Conservation (phyloP, 2,329 filamentous ascomycete species). For the Botrytis squamosa region DNA sequence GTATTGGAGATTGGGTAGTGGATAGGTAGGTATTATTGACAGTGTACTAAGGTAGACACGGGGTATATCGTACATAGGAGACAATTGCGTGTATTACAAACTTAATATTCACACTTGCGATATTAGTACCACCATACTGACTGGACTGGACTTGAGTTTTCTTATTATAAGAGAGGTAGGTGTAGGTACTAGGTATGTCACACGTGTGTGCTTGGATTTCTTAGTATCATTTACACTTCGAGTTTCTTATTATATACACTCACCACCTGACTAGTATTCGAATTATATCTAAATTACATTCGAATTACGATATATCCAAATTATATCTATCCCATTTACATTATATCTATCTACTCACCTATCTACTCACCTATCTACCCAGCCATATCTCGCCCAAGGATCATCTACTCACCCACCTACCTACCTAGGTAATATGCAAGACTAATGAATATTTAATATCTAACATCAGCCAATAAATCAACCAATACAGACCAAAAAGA, state of each 20-base stretch:
- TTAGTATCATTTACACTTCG: neutral
- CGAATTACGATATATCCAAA: too few species aligned
- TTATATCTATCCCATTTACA: neutral
- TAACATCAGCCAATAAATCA: neutral
- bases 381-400: neutral
- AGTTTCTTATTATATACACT: neutral
- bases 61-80: neutral
- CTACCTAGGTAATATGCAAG: neutral
- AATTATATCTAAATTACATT: too few species aligned
- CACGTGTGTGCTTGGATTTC: too few species aligned
- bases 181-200: too few species aligned
- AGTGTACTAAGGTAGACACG: neutral
- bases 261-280: neutral
- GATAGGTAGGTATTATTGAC: neutral
- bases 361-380: too few species aligned
- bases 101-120: neutral
- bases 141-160: too few species aligned
- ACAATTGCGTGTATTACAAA: neutral
- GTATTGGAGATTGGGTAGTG: too few species aligned
- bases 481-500: neutral
- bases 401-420: neutral
- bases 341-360: neutral
- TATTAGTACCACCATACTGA: too few species aligned
- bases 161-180: too few species aligned
- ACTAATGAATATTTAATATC: neutral